Evolutionary conservation across 2,329 filamentous ascomycete species (phyloP).

Genomic region (Fusarium foetens): DNA sequence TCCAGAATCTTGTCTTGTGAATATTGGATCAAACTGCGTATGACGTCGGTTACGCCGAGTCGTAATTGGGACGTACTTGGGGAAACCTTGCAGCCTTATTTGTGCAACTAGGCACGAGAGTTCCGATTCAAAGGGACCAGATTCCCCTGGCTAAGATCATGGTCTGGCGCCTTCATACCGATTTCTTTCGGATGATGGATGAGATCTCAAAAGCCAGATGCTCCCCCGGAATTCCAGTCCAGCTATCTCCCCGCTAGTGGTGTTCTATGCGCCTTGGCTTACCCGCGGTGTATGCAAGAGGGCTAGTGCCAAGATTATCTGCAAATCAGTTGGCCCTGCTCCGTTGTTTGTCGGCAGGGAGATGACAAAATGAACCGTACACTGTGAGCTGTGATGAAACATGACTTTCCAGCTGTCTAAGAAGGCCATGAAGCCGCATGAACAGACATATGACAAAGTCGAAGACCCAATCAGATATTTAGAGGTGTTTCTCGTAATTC

Average conservation of each 20-base stretch:
- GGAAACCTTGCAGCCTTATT: conserved; percentile 17
- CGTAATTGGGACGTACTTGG: conserved; percentile 6
- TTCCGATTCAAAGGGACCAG: neutral
- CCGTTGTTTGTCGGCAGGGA: neutral
- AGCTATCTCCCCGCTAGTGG: neutral
- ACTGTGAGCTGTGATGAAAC: neutral
- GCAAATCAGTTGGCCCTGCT: neutral
- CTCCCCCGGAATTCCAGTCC: conserved; percentile 1
- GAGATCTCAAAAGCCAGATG: neutral
- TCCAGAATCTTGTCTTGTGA: conserved; percentile 6
- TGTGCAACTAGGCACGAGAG: conserved; percentile 4
- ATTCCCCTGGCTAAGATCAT: neutral
- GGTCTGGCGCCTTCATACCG: neutral
- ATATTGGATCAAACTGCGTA: conserved; percentile 10
- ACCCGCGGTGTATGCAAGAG: neutral
- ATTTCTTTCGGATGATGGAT: neutral
- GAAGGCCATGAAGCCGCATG: neutral
- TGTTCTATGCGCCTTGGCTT: conserved; percentile 13
- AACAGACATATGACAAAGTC: rapidly evolving
- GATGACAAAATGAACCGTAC: conserved; percentile 9
- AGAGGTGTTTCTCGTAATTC: neutral
- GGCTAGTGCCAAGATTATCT: conserved; percentile 6
- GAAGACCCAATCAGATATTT: neutral
- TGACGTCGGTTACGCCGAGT: conserved; percentile 22
- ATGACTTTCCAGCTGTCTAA: neutral